A percentile compares a stretch with the other conserved stretches of the same genome.
These are phyloP conservation scores for Mallotus japonicus DNA, from an alignment of 441 rosid genomes.

Conservation along the genomic window DNA sequence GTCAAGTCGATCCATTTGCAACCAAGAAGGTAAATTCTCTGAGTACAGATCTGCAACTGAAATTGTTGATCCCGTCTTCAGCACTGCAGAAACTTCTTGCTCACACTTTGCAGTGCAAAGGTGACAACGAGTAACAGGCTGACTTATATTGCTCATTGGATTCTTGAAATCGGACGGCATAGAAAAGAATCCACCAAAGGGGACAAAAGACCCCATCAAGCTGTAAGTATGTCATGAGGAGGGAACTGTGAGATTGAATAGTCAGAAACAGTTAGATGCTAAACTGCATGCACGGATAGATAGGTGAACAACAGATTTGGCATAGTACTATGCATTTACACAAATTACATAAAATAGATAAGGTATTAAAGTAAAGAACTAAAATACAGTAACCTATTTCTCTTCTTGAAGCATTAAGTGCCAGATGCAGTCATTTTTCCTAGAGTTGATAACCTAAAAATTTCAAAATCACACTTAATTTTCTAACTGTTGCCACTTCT, in stretches of 20 bases:
- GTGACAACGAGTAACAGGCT: constrained; percentile 40
- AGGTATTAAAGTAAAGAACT: not conserved
- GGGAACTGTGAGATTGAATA: constrained; percentile 40
- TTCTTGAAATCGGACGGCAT: constrained; percentile 48
- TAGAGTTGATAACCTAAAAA: not conserved
- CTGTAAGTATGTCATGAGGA: constrained; percentile 51
- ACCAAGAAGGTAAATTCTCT: constrained; percentile 58
- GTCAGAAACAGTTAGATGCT: constrained; percentile 25
- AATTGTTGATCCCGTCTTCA: constrained; percentile 37
- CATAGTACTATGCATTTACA: not conserved
- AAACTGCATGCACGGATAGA: constrained; percentile 13
- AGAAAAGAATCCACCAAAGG: constrained; percentile 84
- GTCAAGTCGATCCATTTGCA: constrained; percentile 48
- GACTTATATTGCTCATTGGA: constrained; percentile 36
- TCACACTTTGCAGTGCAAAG: constrained; percentile 61
- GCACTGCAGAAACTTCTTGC: constrained; percentile 49
- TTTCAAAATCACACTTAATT: not conserved
- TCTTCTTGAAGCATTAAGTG: not conserved
- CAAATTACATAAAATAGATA: not conserved
- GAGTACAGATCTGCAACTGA: constrained; percentile 49
- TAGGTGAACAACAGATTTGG: constrained; percentile 1
- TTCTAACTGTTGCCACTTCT: not conserved
- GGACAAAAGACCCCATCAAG: constrained; percentile 90
- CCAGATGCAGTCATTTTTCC: not conserved
- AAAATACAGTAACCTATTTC: not conserved